Base-by-base conservation (phyloP, 148 eudicot genomes). In the Fagopyrum tataricum region DNA sequence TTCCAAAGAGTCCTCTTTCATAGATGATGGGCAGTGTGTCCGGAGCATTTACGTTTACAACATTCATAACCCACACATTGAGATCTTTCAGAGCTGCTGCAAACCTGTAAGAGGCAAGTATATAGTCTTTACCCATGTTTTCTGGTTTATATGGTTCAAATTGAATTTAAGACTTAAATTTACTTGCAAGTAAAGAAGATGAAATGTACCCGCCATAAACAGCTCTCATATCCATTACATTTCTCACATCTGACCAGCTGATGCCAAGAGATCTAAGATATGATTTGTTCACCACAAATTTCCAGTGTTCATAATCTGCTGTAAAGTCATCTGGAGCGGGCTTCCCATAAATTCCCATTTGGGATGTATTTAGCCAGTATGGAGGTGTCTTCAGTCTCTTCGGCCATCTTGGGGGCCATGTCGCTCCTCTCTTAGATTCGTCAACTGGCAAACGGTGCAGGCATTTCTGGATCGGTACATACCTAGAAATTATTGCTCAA, bases 191-290 rank as follows among this genome's bases (percentile, higher is more conserved):
- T 18, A 55, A 11, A 55, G 61, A 55, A 20, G 17, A 31, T 31
- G 7, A 23, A 23, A 83, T 31, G 1, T 31, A 92, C 93, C 98
- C 98, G 66, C 98, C 98, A 76, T 93, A 93, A 42, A 84, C 98
- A 67, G 98, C 96, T 84, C 93, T 82, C 93, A 90, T 89, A 78
- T 93, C 96, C 90, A 93, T 89, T 44, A 85, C 84, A 76, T 93
- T 90, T 77, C 96, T 89, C 66, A 90, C 89, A 51, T 77, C 70
- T 31, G 82, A 69, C 98, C 96, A 92, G 74, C 84, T 90, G 73
- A 93, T 84, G 37, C 94, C 94, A 9, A 90, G 73, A 59, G 85
- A 91, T 43, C 66, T 82, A 58, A 87, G 81, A 73, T 93, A 93
- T 7, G 86, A 67, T 44, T 82, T 89, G 75, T 80, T 82, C 31